A percentile compares a stretch with the other conserved stretches of the same genome.
These are phyloP conservation scores for Rutstroemia sp. DNA, from an alignment of 2,329 filamentous ascomycete genomes.

Conservation along the genomic window DNA sequence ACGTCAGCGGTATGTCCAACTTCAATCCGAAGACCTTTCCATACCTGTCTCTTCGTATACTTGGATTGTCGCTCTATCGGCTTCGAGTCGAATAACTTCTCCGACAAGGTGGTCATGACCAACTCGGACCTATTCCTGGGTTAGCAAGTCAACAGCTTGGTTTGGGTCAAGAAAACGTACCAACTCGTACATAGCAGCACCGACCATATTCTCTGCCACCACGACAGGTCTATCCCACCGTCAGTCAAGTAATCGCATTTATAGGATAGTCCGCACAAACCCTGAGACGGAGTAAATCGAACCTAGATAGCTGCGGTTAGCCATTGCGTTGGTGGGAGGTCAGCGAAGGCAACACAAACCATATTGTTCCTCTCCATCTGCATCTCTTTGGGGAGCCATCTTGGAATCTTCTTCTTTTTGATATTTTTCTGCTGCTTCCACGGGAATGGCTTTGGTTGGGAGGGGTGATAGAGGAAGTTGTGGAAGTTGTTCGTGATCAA, in stretches of 20 bases:
- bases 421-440: constrained; percentile 1
- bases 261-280: constrained; percentile 30
- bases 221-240: constrained; percentile 70
- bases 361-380: constrained; percentile 45
- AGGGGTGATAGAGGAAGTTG: constrained; percentile 34
- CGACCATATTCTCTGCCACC: constrained; percentile 95
- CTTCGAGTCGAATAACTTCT: constrained; percentile 96
- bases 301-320: constrained; percentile 34
- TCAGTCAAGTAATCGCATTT: constrained; percentile 10
- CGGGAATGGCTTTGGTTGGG: constrained; percentile 12
- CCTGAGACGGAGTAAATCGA: constrained; percentile 65
- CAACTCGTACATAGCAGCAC: constrained; percentile 99
- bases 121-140: constrained; percentile 67
- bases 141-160: not conserved
- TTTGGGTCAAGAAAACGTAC: constrained; percentile 30
- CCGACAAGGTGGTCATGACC: constrained; percentile 87
- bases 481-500: constrained; percentile 32
- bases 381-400: constrained; percentile 34
- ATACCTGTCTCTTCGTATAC: constrained; percentile 98
- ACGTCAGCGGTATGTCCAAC: not conserved
- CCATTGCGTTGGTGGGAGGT: constrained; percentile 6
- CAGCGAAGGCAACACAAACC: constrained; percentile 34
- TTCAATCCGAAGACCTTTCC: constrained; percentile 18
- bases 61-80: constrained; percentile 93
- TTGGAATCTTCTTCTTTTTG: constrained; percentile 23